These are phyloP conservation scores for Boletus rubroflammeus DNA, from an alignment of 768 basidiomycete genomes.

Conservation along the genomic window DNA sequence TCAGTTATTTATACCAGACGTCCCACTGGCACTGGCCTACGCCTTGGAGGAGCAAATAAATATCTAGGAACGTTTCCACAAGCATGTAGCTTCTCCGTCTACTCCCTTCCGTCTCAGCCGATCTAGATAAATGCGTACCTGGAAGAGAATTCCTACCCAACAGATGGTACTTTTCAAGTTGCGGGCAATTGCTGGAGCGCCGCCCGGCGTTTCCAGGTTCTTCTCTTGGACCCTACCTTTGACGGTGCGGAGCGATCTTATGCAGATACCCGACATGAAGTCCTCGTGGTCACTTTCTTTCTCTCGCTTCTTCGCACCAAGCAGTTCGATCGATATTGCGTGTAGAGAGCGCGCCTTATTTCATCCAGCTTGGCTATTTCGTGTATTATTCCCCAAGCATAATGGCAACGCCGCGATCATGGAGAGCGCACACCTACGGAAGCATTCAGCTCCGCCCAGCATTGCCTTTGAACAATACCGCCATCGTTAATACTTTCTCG, in stretches of 20 bases:
- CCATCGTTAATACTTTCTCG: constrained; percentile 21
- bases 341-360: constrained; percentile 31
- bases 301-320: constrained; percentile 33
- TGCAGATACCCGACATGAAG: constrained; percentile 38
- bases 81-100: constrained; percentile 1
- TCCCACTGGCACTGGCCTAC: constrained; percentile 2
- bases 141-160: not conserved
- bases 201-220: constrained; percentile 21
- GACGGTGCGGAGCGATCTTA: constrained; percentile 31
- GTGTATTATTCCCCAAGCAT: constrained; percentile 25
- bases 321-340: constrained; percentile 33
- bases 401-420: constrained; percentile 29
- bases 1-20: constrained; percentile 2
- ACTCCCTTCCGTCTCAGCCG: not conserved
- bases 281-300: constrained; percentile 30
- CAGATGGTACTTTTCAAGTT: constrained; percentile 7
- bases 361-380: constrained; percentile 30
- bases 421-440: constrained; percentile 22
- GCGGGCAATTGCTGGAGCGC: constrained; percentile 15
- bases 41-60: constrained; percentile 1
- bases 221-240: constrained; percentile 22
- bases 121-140: not conserved
- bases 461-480: constrained; percentile 27
- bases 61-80: constrained; percentile 1
- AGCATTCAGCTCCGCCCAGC: constrained; percentile 25